These are phyloP conservation scores for Pulveroboletus sp. DNA, from an alignment of 768 basidiomycete genomes.

Conservation along the genomic window DNA sequence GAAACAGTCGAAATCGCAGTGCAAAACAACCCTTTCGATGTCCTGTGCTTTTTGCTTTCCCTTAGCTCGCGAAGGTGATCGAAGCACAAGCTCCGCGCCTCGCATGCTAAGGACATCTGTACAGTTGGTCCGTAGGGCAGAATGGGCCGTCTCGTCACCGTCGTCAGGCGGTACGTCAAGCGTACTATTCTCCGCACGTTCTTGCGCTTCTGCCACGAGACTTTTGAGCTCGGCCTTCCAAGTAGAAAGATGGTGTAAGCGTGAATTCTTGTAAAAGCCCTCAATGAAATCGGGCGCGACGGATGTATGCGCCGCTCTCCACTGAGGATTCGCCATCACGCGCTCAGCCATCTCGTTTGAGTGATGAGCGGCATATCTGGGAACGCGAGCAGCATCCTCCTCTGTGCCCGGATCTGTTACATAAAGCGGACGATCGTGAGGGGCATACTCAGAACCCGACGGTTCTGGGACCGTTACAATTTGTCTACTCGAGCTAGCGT, in stretches of 20 bases:
- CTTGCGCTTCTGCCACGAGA: constrained; percentile 77
- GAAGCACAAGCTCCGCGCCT: constrained; percentile 46
- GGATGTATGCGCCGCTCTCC: constrained; percentile 87
- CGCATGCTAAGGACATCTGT: constrained; percentile 45
- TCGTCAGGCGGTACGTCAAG: constrained; percentile 5
- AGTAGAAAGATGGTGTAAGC: constrained; percentile 86
- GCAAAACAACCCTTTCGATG: constrained; percentile 72
- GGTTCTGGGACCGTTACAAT: not conserved
- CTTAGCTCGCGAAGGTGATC: constrained; percentile 46
- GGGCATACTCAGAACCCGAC: constrained; percentile 6
- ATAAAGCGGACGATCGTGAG: constrained; percentile 30
- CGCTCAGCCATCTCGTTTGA: constrained; percentile 74
- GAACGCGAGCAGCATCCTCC: constrained; percentile 45
- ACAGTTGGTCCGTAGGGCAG: not conserved
- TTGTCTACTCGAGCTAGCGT: constrained; percentile 2
- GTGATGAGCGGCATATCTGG: constrained; percentile 61
- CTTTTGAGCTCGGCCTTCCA: constrained; percentile 89
- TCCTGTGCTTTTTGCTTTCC: constrained; percentile 50
- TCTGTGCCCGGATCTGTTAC: constrained; percentile 41
- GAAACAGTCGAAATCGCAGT: constrained; percentile 95
- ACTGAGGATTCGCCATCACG: constrained; percentile 77
- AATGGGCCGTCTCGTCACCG: not conserved
- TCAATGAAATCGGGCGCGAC: constrained; percentile 83
- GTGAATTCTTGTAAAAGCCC: constrained; percentile 77
- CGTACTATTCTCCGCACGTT: constrained; percentile 50